phyloP scores from a whole-genome alignment of 371 early-diverging fungal species.

The Rhizomucor miehei region DNA sequence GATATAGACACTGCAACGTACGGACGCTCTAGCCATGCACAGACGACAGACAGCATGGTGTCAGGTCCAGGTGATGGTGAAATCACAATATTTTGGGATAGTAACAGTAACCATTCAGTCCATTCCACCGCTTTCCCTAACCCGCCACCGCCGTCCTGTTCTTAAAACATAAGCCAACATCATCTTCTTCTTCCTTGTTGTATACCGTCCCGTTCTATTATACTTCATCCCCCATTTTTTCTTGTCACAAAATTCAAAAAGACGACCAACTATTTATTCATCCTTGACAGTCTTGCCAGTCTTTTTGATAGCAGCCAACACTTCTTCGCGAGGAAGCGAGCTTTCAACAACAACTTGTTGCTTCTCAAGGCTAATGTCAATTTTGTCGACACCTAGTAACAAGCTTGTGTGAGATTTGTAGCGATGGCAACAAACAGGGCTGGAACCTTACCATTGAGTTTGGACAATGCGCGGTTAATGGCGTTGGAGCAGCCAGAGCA shows the following conservation, averaged over 20 bases:
- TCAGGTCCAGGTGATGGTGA: constrained; percentile 47
- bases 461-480: constrained; percentile 67
- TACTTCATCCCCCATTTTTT: neutral
- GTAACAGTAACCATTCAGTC: neutral
- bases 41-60: constrained; percentile 31
- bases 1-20: constrained; percentile 2
- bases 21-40: constrained; percentile 3
- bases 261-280: constrained; percentile 6
- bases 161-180: neutral
- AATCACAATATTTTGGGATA: constrained; percentile 48
- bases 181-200: neutral
- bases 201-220: neutral
- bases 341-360: constrained; percentile 65
- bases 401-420: neutral
- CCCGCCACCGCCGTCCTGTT: constrained; percentile 1
- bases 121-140: neutral
- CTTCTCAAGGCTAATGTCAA: constrained; percentile 68
- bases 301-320: constrained; percentile 73
- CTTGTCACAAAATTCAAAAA: constrained; percentile 1
- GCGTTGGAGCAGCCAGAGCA: constrained; percentile 83
- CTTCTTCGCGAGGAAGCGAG: constrained; percentile 48
- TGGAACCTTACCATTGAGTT: constrained; percentile 46
- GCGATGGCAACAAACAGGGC: neutral
- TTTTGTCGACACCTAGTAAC: constrained; percentile 44
- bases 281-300: constrained; percentile 57